Percentiles rank a stretch among this genome's conserved stretches.
phyloP scores from a whole-genome alignment of 2,329 filamentous ascomycete species.

The Aspergillus versicolor region DNA sequence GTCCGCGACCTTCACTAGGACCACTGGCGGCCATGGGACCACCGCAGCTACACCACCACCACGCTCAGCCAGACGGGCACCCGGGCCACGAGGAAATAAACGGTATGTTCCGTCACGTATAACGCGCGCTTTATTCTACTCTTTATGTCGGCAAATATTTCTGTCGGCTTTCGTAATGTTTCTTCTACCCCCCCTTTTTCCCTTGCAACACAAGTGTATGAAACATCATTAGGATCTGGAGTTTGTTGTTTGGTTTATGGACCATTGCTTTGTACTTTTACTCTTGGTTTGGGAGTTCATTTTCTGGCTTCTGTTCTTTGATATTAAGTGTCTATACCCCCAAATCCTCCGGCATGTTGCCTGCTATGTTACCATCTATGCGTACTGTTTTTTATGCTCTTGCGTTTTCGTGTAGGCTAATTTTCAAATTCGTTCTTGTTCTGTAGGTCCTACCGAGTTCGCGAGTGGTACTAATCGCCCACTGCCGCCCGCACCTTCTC shows the following conservation, averaged over 20 bases:
- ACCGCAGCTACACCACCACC: conserved; percentile 71
- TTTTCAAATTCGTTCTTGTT: conserved; percentile 24
- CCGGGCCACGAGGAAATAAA: conserved; percentile 69
- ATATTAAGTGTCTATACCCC: conserved; percentile 3
- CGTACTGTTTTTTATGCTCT: conserved; percentile 14
- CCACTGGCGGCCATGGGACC: conserved; percentile 70
- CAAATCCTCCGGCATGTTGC: conserved; percentile 12
- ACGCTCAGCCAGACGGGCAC: conserved; percentile 67
- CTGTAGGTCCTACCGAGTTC: conserved; percentile 40
- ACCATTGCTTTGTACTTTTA: conserved; percentile 14
- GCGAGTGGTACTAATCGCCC: conserved; percentile 56
- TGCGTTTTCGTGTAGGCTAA: conserved; percentile 44
- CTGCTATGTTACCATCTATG: conserved; percentile 20
- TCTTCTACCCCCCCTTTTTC: not conserved
- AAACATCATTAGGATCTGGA: conserved; percentile 7
- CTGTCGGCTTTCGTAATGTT: conserved; percentile 17
- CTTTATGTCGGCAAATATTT: conserved; percentile 10
- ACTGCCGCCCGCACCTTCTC: conserved; percentile 63
- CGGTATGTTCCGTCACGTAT: conserved; percentile 98
- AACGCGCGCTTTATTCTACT: conserved; percentile 41
- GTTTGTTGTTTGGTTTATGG: conserved; percentile 4
- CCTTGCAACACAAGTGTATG: conserved; percentile 2
- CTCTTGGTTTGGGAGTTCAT: not conserved
- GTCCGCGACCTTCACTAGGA: conserved; percentile 39
- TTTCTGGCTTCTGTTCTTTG: conserved; percentile 4